Conservation (phyloP, 75 land plant species). For the Pinus tabuliformis region DNA sequence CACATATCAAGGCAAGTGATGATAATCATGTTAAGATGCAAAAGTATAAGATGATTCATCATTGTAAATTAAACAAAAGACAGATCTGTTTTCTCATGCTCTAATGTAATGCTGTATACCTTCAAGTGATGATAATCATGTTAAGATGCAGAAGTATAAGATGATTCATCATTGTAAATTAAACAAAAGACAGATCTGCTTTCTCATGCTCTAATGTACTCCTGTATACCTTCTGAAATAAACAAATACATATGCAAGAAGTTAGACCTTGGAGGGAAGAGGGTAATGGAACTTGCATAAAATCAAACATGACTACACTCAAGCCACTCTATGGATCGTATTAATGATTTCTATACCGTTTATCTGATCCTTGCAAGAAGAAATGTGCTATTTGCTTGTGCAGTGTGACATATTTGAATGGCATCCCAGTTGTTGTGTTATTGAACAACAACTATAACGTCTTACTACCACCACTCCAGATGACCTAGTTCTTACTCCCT, state of each 20-base stretch:
- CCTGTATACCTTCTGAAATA: not conserved
- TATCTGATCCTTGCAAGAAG: too few relatives aligned
- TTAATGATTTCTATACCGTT: too few relatives aligned
- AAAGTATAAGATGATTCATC: not conserved
- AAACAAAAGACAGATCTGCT: not conserved
- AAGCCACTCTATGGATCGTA: too few relatives aligned
- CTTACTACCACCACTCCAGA: too few relatives aligned
- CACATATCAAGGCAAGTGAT: too few relatives aligned
- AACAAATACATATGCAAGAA: not conserved
- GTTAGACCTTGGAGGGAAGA: not conserved
- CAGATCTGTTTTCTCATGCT: not conserved
- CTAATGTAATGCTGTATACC: not conserved
- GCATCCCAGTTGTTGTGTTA: too few relatives aligned
- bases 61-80: not conserved
- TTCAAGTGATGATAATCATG: not conserved
- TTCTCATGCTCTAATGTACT: not conserved
- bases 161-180: conserved; percentile 3
- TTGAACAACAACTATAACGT: too few relatives aligned
- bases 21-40: not conserved
- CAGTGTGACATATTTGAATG: too few relatives aligned
- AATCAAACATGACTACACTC: not conserved
- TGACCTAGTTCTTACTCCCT: too few relatives aligned
- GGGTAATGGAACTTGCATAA: not conserved
- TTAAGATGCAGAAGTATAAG: not conserved
- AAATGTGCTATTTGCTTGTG: too few relatives aligned